Evolutionary conservation across 441 rosid genomes (phyloP).

Genomic region (Omphalea diandra): DNA sequence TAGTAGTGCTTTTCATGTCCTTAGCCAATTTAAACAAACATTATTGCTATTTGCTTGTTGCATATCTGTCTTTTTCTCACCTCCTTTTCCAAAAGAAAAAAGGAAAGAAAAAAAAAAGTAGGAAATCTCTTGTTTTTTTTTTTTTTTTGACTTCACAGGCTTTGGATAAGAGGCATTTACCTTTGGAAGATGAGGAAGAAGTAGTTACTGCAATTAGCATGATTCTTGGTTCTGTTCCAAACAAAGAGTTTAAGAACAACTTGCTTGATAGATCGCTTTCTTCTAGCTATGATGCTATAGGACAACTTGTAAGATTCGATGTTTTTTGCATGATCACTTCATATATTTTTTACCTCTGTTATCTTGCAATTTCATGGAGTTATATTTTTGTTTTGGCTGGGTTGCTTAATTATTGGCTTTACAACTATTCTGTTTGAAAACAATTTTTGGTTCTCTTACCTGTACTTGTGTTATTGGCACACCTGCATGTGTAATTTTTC

Average conservation of each 20-base stretch:
- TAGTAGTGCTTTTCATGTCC: background rate
- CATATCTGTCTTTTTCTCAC: background rate
- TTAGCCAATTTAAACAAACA: background rate
- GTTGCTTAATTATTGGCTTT: background rate
- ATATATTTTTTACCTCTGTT: conserved; percentile 2
- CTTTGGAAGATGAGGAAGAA: conserved; percentile 94
- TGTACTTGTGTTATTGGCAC: background rate
- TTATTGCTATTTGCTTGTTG: background rate
- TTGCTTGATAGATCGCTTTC: conserved; percentile 80
- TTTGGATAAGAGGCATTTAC: conserved; percentile 71
- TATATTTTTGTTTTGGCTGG: background rate
- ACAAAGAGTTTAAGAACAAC: conserved; percentile 75
- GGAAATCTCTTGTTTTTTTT: conserved; percentile 3
- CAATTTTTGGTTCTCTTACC: background rate
- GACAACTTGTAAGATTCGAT: conserved; percentile 70
- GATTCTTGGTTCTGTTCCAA: conserved; percentile 64
- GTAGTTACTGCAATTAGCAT: conserved; percentile 73
- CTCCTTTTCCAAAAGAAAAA: background rate
- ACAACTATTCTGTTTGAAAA: background rate
- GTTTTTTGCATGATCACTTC: conserved; percentile 9
- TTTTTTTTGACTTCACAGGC: conserved; percentile 44
- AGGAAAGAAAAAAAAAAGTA: too few relatives aligned
- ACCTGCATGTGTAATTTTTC: background rate
- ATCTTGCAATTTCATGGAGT: background rate
- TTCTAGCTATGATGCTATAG: conserved; percentile 77